These are phyloP conservation scores for Simmondsia chinensis DNA, from an alignment of 148 eudicot genomes.

Conservation along the genomic window DNA sequence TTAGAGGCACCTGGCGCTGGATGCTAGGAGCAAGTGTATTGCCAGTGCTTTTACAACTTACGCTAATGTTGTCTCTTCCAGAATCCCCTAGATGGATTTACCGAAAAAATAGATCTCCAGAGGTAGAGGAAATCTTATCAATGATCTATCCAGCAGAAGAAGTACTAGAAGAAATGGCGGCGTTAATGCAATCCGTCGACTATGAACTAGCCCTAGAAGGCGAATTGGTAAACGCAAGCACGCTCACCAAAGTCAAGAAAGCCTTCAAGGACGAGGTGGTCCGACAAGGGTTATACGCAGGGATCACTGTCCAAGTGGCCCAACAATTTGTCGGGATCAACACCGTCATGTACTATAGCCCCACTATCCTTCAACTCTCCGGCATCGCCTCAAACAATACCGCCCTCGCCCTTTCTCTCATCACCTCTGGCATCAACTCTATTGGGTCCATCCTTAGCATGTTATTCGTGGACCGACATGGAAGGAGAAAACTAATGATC, in stretches of 20 bases:
- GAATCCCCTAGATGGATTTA: constrained; percentile 32
- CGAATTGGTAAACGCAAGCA: constrained; percentile 25
- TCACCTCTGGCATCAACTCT: constrained; percentile 76
- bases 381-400: constrained; percentile 80
- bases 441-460: constrained; percentile 67
- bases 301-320: constrained; percentile 82
- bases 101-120: constrained; percentile 27
- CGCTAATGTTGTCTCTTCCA: constrained; percentile 19
- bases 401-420: constrained; percentile 70
- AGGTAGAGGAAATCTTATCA: constrained; percentile 57
- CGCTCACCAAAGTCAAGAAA: constrained; percentile 31
- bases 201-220: constrained; percentile 44
- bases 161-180: constrained; percentile 58
- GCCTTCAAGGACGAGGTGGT: constrained; percentile 51
- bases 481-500: constrained; percentile 80
- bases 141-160: constrained; percentile 57
- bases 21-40: constrained; percentile 32
- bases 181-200: constrained; percentile 47
- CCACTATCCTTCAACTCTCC: constrained; percentile 78
- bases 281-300: constrained; percentile 72
- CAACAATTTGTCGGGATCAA: constrained; percentile 84
- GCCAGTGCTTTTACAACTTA: constrained; percentile 16
- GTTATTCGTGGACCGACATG: constrained; percentile 68
- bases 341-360: constrained; percentile 83
- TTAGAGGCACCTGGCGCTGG: constrained; percentile 38